A percentile compares a stretch with the other conserved stretches of the same genome.
Evolutionary conservation across 2,329 filamentous ascomycete species (phyloP).

Genomic region (Pseudogymnoascus sp.): DNA sequence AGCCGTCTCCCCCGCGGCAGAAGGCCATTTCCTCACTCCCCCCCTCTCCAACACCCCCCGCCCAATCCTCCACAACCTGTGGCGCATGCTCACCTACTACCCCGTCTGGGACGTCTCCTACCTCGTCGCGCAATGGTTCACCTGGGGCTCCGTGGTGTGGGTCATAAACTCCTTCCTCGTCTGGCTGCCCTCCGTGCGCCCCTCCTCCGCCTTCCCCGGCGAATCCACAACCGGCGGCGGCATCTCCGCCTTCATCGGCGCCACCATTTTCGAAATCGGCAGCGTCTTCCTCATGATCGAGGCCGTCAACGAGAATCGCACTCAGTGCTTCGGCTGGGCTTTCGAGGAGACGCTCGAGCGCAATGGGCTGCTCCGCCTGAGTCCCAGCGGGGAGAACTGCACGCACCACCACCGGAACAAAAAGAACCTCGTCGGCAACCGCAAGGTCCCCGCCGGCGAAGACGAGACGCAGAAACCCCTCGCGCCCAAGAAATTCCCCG

Average conservation of each 20-base stretch:
- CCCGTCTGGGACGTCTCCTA: constrained; percentile 51
- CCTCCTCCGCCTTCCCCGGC: constrained; percentile 43
- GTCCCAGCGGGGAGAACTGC: constrained; percentile 23
- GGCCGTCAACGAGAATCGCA: constrained; percentile 57
- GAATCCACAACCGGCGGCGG: constrained; percentile 49
- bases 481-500: constrained; percentile 10
- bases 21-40: constrained; percentile 21
- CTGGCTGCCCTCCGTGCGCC: constrained; percentile 49
- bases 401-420: constrained; percentile 35
- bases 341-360: constrained; percentile 41
- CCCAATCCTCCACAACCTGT: constrained; percentile 28
- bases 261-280: constrained; percentile 57
- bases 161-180: constrained; percentile 55
- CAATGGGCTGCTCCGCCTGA: constrained; percentile 17
- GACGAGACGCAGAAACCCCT: not conserved
- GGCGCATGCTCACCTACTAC: constrained; percentile 40
- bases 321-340: constrained; percentile 62
- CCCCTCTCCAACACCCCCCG: constrained; percentile 25
- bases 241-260: constrained; percentile 57
- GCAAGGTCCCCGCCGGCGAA: constrained; percentile 11
- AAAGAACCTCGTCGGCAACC: constrained; percentile 30
- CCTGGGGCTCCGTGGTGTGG: constrained; percentile 45
- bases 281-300: constrained; percentile 56
- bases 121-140: constrained; percentile 45
- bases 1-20: constrained; percentile 21